Conservation (phyloP, 2,329 filamentous ascomycete species). For the Botrytis elliptica region DNA sequence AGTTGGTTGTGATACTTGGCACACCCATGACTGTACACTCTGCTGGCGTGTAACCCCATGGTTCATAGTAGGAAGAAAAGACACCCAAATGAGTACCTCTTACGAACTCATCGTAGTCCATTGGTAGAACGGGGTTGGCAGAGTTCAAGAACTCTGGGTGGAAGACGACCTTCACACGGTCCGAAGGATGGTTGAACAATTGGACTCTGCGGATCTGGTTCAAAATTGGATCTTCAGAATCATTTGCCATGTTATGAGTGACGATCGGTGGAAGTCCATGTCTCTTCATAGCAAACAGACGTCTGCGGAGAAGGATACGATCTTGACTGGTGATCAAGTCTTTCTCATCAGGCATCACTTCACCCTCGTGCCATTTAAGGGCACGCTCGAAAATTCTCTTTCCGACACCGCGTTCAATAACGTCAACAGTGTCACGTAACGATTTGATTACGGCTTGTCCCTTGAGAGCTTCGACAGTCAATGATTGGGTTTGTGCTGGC, state of each 20-base stretch:
- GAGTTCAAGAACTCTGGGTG: conserved; percentile 98
- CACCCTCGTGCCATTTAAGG: conserved; percentile 92
- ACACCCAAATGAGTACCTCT: conserved; percentile 94
- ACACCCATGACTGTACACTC: conserved; percentile 99
- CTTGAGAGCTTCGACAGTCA: conserved; percentile 93
- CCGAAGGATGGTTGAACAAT: conserved; percentile 91
- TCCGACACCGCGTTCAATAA: conserved; percentile 89
- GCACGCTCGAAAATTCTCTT: conserved; percentile 93
- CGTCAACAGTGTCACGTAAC: conserved; percentile 84
- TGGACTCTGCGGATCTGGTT: conserved; percentile 96
- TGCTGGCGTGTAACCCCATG: conserved; percentile 97
- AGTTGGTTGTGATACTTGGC: conserved; percentile 94
- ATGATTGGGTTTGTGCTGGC: conserved; percentile 91
- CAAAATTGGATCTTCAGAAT: conserved; percentile 86
- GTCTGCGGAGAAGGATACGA: conserved; percentile 84
- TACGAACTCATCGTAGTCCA: conserved; percentile 98
- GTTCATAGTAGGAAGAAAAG: conserved; percentile 97
- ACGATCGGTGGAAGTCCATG: conserved; percentile 89
- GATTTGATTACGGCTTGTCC: conserved; percentile 98
- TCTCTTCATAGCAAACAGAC: conserved; percentile 96
- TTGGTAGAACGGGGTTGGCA: conserved; percentile 86
- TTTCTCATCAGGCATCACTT: conserved; percentile 92
- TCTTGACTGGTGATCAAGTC: conserved; percentile 91
- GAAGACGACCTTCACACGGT: conserved; percentile 97
- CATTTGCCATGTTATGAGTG: conserved; percentile 98